These are phyloP conservation scores for Cucumis melo DNA, from an alignment of 306 rosid species.

Conservation along the genomic window DNA sequence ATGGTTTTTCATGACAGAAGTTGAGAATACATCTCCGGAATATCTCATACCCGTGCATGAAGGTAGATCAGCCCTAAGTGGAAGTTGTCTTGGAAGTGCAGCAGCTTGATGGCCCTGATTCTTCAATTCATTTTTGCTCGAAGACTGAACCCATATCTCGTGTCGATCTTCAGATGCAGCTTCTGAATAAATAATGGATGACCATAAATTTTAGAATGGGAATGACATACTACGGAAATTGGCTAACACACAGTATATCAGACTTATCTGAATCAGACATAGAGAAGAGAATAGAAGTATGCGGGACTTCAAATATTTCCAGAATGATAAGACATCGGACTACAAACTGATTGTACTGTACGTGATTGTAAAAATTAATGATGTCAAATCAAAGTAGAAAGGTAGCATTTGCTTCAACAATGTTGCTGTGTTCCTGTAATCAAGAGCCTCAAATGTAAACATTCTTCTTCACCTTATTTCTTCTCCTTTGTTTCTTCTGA, in stretches of 20 bases:
- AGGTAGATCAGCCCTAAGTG: constrained; percentile 80
- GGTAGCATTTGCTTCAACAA: background rate
- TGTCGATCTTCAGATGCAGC: constrained; percentile 30
- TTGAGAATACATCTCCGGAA: background rate
- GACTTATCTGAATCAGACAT: background rate
- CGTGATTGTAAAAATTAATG: background rate
- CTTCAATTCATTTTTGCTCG: constrained; percentile 36
- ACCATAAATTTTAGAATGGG: constrained; percentile 5
- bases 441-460: background rate
- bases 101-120: constrained; percentile 27
- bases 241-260: background rate
- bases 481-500: background rate
- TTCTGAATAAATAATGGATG: constrained; percentile 28
- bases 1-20: background rate
- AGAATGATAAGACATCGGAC: background rate
- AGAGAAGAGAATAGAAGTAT: background rate
- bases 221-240: background rate
- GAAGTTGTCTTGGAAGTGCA: constrained; percentile 80
- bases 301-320: background rate
- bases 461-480: background rate
- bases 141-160: constrained; percentile 52
- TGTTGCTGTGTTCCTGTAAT: background rate
- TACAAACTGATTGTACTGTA: background rate
- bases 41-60: constrained; percentile 51
- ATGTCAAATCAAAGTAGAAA: background rate